phyloP scores from a whole-genome alignment of 2,329 filamentous ascomycete genomes.

The Tolypocladium album region DNA sequence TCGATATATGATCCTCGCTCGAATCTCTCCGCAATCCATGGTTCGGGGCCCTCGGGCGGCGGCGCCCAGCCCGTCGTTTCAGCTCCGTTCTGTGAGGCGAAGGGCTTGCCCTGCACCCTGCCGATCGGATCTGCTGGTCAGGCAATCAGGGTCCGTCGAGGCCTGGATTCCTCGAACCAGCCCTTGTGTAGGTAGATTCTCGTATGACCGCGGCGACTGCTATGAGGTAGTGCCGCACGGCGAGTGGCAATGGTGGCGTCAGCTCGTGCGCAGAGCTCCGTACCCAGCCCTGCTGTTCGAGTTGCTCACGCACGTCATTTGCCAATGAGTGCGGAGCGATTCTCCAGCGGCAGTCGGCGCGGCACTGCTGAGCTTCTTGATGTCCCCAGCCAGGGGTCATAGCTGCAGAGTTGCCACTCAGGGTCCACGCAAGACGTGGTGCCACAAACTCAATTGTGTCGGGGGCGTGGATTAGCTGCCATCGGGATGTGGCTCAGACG shows the following conservation, averaged over 20 bases:
- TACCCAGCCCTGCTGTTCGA: not conserved
- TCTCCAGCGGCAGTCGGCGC: not conserved
- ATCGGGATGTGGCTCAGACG: not conserved
- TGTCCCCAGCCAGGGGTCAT: not conserved
- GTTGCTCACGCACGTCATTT: not conserved
- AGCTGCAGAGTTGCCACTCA: not conserved
- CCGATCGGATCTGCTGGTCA: not conserved
- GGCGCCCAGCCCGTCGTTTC: not conserved
- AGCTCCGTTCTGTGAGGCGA: not conserved
- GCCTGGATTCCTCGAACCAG: not conserved
- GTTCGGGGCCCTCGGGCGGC: not conserved
- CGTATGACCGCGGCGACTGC: no score
- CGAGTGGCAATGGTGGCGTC: not conserved
- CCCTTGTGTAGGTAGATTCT: not conserved
- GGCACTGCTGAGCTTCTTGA: not conserved
- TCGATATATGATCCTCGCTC: not conserved
- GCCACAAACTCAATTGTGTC: constrained; percentile 1
- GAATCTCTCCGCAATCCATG: not conserved
- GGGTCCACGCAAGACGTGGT: not conserved
- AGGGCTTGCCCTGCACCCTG: not conserved
- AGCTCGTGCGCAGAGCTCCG: not conserved
- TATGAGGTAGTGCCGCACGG: not conserved
- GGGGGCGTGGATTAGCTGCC: not conserved
- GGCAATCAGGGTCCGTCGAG: not conserved
- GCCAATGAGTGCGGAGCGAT: not conserved